Base-by-base conservation (phyloP, 169 alveolate genomes). In the Plasmodium blacklocki region DNA sequence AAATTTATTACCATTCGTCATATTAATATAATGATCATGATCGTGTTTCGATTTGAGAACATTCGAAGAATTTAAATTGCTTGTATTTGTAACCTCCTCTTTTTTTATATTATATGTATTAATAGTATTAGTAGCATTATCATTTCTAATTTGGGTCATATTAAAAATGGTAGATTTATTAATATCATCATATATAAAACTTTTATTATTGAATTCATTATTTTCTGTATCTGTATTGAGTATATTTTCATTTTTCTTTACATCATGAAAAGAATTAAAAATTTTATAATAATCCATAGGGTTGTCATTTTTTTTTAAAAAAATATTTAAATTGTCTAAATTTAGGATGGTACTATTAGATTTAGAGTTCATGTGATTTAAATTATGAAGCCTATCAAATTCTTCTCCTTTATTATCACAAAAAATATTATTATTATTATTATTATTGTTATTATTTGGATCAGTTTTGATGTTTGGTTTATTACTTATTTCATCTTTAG, bases 321-420 rank as follows among this genome's bases (percentile, higher is more conserved):
- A 12, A 32, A 43, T 15, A 66, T 43, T 66, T 66, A 32, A n/a
- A 66, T 66, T 29, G 23, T 66, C 58, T n/a, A 66, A 11, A 66
- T 32, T 23, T 32, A 54, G 15, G 14, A 66, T 29, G 43, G 14
- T 9, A 29, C 50, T 39, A 23, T 5, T 29, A 66, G 8, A 29
- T n/a, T 66, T 14, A 59, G 4, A 1, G 29, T 12, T 59, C 2
- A 21, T n/a, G n/a, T 66, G 29, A 11, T 66, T 23, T 11, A 66
- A 14, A 66, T 32, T 15, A 66, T 19, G 15, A 19, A 66, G 14
- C 39, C 9, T 32, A 29, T n/a, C 18, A 14, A 15, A n/a, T 32
- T n/a, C 5, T 32, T 66, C 7, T 15, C 5, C 12, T 4, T 14
- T 59, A 59, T 59, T 59, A 59, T 12, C 19, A 59, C 21, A 12